Percentiles rank a stretch among this genome's conserved stretches.
These are phyloP conservation scores for Massarina eburnea DNA, from an alignment of 2,329 filamentous ascomycete species.

Conservation along the genomic window DNA sequence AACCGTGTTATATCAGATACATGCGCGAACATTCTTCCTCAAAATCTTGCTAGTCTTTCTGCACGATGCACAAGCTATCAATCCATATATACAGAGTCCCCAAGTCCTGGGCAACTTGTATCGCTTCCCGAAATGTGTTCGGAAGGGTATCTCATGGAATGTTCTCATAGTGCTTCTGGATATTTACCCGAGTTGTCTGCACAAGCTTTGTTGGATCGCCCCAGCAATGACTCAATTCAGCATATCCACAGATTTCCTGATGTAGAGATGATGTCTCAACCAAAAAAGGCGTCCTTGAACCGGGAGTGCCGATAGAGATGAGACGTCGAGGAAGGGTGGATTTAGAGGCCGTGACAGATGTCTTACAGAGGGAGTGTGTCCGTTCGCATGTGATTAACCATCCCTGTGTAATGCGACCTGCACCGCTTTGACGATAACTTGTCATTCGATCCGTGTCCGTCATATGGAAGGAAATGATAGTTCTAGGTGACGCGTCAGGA, in stretches of 20 bases:
- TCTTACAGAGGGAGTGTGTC: no score
- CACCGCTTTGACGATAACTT: no score
- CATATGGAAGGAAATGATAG: no score
- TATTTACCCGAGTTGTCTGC: neutral
- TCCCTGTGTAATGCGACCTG: no score
- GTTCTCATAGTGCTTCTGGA: neutral
- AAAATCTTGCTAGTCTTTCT: conserved; percentile 3
- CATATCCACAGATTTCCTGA: conserved; percentile 2
- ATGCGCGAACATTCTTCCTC: conserved; percentile 2
- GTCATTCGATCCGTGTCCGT: no score
- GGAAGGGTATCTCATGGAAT: conserved; percentile 3
- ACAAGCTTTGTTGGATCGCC: neutral
- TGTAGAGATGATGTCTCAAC: neutral
- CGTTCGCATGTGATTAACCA: no score
- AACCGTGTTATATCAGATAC: conserved; percentile 1
- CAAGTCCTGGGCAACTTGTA: conserved; percentile 1
- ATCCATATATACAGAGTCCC: conserved; percentile 10
- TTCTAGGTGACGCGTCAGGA: no score
- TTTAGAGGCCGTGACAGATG: neutral
- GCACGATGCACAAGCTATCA: conserved; percentile 11
- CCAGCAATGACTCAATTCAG: conserved; percentile 9
- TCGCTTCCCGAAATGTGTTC: conserved; percentile 4
- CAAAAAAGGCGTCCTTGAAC: neutral
- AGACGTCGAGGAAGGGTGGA: conserved; percentile 6
- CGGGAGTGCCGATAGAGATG: neutral